These are phyloP conservation scores for Podila epigama DNA, from an alignment of 192 early-diverging fungal genomes.

Conservation along the genomic window DNA sequence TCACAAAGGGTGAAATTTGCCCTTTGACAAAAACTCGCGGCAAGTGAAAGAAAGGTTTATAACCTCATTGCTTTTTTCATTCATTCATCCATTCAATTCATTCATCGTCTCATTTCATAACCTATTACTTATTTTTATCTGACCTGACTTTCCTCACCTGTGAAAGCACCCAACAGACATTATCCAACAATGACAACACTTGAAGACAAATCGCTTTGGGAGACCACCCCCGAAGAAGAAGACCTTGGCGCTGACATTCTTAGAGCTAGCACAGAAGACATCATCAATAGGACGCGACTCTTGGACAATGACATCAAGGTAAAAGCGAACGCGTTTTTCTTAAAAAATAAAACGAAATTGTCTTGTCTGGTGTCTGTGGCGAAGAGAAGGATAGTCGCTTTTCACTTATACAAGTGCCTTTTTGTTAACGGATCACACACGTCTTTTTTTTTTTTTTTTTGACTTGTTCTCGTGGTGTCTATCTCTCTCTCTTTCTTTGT, in stretches of 20 bases:
- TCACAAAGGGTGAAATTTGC: too few species aligned
- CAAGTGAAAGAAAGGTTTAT: too few species aligned
- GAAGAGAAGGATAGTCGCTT: not conserved
- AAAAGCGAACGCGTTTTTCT: not conserved
- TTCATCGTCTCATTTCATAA: too few species aligned
- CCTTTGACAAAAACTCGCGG: too few species aligned
- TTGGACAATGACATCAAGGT: constrained; percentile 98
- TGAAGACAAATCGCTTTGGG: constrained; percentile 75
- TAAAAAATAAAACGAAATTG: not conserved
- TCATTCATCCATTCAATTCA: too few species aligned
- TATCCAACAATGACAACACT: constrained; percentile 69
- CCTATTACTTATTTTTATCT: too few species aligned
- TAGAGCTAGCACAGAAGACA: constrained; percentile 88
- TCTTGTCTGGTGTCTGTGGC: not conserved
- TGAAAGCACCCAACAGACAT: not conserved
- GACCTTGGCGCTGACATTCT: constrained; percentile 92
- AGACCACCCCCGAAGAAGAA: constrained; percentile 63
- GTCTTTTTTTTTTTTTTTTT: not conserved
- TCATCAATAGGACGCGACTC: constrained; percentile 88
- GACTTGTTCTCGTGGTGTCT: too few species aligned
- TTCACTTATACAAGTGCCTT: too few species aligned
- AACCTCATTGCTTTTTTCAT: too few species aligned
- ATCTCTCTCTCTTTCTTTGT: too few species aligned
- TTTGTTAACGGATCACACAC: not conserved
- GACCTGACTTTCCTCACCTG: too few species aligned